Base-by-base conservation (phyloP, 257 asterid species). In the Echites panduratus region DNA sequence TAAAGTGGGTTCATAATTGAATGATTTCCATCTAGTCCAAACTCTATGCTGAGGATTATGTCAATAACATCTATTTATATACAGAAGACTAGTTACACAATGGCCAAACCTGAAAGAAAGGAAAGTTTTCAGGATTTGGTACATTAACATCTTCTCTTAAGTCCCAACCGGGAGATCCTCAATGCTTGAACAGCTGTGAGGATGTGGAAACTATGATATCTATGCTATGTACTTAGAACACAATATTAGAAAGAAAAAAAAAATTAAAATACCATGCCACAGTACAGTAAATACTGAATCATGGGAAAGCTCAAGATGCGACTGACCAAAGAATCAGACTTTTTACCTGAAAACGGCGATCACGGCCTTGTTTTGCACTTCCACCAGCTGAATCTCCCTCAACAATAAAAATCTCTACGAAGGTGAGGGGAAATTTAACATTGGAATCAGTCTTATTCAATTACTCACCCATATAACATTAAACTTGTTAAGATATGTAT, bases 301-400 rank as follows among this genome's bases (percentile, higher is more conserved):
- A 19, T 7, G 1, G 16, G 49, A 0, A 64, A 8, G 49, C 49
- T 29, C 44, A 9, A 44, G 8, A 32, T 32, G 45, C 3, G 26
- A 71, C 70, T 12, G 19, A 40, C 14, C 0, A 9, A 65, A 45
- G 48, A n/a, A 70, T 62, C 26, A 9, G 40, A 75, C 68, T 22
- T 69, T 40, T 83, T 79, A 94, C 99, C 99, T 95, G 99, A 90
- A 90, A 95, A 48, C 95, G 90, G 66, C 99, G 95, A 82, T 95
- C 99, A 56, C 99, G 99, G 8, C 98, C 99, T 84, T 95, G 99
- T 78, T 95, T 95, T 79, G 99, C 96, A 84, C 98, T 95, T 81
- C 99, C 99, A 75, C 99, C 99, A 64, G 99, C 99, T 76, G 99
- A 95, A 88, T 95, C 99, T 54, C 99, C 99, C 90, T 95, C 99